Percentiles rank a stretch among this genome's conserved stretches.
phyloP scores from a whole-genome alignment of 129 eudicot species.

The Centrapalus pauciflorus region DNA sequence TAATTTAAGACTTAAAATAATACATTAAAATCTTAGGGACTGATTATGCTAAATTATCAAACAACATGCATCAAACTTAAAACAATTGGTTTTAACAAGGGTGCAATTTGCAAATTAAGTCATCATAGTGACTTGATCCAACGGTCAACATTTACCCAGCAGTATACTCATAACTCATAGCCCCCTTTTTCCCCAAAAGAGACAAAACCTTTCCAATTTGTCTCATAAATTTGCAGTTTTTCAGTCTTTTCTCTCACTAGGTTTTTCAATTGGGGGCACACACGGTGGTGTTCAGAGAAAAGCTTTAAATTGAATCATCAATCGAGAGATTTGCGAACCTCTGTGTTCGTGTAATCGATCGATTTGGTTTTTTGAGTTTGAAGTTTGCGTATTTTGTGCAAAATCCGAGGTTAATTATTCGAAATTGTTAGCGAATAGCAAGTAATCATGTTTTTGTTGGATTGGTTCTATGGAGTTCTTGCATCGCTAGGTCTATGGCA shows the following conservation, averaged over 20 bases:
- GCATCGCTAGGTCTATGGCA: constrained; percentile 94
- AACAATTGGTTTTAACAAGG: neutral
- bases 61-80: neutral
- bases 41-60: neutral
- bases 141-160: constrained; percentile 2
- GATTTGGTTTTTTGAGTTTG: constrained; percentile 4
- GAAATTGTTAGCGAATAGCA: neutral
- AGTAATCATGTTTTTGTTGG: constrained; percentile 65
- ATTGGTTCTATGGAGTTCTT: constrained; percentile 88
- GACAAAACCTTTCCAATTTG: constrained; percentile 11
- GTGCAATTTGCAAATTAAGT: neutral
- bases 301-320: constrained; percentile 2
- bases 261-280: constrained; percentile 7
- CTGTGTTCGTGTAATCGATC: constrained; percentile 21
- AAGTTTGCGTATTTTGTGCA: neutral
- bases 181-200: neutral
- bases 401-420: constrained; percentile 5
- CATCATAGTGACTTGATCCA: neutral
- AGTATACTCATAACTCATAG: neutral
- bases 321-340: constrained; percentile 18
- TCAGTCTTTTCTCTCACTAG: constrained; percentile 6
- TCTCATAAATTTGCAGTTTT: neutral
- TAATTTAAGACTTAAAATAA: no score
- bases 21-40: neutral
- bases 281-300: neutral